Base-by-base conservation (phyloP, 495 filamentous ascomycete genomes). In the Hypomontagnella submonticulosa region DNA sequence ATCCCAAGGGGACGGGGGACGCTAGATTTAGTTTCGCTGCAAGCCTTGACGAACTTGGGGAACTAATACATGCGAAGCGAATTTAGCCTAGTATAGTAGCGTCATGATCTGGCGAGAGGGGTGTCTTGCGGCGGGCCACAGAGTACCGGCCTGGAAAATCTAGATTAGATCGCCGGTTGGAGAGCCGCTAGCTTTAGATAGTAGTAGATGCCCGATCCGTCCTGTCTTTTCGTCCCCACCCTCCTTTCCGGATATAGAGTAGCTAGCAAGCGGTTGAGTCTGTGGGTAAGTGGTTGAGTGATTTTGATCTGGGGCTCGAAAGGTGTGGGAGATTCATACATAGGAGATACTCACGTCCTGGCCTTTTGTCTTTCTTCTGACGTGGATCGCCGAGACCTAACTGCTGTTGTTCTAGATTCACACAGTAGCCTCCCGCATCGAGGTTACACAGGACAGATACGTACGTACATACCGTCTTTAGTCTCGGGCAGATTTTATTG, bases 41-140 rank as follows among this genome's bases (percentile, higher is more conserved):
- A 51, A 69, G 43, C 19, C 36, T 55, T 48, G 32, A 40, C 38
- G 41, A 10, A 47, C 46, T 57, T 61, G 19, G 13, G 36, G 10
- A 38, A 47, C 19, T 44, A 48, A 47, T 42, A 42, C 13, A 47
- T 46, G 48, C 36, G 43, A 61, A 19, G 37, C 37, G 56, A 47
- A 57, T 69, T 69, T 69, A 69, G 66, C 60, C 56, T 69, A 64
- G 50, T 51, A 51, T 47, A 7, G 46, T 62, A 62, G 64, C 57
- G 58, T 62, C 64, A 47, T 67, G 32, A 6, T 56, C 34, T 56
- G 12, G 37, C 30, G 54, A 58, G 38, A 40, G 15, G 47, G 18
- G n/a, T 27, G 47, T 53, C 58, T 60, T 32, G 41, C 48, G 50
- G 42, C 33, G 34, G 58, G 38, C 49, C 59, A 56, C 38, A 43